Conservation (phyloP, 306 rosid species). For the Casuarina equisetifolia region DNA sequence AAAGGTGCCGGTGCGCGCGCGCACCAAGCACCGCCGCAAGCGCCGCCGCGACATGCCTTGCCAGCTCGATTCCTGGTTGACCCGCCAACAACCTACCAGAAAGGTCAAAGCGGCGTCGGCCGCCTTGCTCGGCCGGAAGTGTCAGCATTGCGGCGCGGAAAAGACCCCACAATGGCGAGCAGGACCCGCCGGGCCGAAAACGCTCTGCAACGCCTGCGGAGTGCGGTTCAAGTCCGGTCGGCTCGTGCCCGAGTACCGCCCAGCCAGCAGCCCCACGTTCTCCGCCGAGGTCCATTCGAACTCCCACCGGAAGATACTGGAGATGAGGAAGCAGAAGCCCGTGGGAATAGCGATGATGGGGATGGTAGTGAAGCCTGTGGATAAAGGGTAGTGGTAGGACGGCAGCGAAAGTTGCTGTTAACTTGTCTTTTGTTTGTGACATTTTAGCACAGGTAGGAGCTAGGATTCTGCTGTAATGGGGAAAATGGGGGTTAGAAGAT, state of each 20-base stretch:
- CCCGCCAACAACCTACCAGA: slow-evolving; percentile 13
- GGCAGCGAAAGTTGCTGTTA: slow-evolving; percentile 5
- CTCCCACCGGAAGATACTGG: slow-evolving; percentile 68
- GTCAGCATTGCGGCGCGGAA: slow-evolving; percentile 71
- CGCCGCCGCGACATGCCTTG: slow-evolving; percentile 32
- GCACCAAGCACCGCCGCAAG: slow-evolving; percentile 53
- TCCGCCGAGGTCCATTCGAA: slow-evolving; percentile 60
- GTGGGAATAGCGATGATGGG: slow-evolving; percentile 15
- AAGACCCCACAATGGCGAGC: slow-evolving; percentile 80
- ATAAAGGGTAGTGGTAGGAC: slow-evolving; percentile 35
- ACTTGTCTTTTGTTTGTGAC: slow-evolving; percentile 14
- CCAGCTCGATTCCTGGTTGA: slow-evolving; percentile 34
- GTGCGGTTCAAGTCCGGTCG: slow-evolving; percentile 68
- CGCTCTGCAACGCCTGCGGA: slow-evolving; percentile 87
- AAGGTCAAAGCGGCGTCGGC: slow-evolving; percentile 8
- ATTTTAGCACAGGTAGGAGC: slow-evolving; percentile 36
- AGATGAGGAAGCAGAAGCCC: slow-evolving; percentile 63
- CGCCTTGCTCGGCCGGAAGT: slow-evolving; percentile 43
- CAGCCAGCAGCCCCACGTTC: slow-evolving; percentile 71
- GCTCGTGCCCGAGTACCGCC: slow-evolving; percentile 73
- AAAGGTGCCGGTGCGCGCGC: slow-evolving; percentile 60
- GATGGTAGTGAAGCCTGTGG: slow-evolving; percentile 36
- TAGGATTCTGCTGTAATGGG: slow-evolving; percentile 32
- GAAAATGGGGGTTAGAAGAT: slow-evolving; percentile 22
- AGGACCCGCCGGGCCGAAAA: slow-evolving; percentile 68